Evolutionary conservation across 805 yeast species (phyloP), one percentile per base, ranked within the genome.

Genomic region (Candida gorgasii): DNA sequence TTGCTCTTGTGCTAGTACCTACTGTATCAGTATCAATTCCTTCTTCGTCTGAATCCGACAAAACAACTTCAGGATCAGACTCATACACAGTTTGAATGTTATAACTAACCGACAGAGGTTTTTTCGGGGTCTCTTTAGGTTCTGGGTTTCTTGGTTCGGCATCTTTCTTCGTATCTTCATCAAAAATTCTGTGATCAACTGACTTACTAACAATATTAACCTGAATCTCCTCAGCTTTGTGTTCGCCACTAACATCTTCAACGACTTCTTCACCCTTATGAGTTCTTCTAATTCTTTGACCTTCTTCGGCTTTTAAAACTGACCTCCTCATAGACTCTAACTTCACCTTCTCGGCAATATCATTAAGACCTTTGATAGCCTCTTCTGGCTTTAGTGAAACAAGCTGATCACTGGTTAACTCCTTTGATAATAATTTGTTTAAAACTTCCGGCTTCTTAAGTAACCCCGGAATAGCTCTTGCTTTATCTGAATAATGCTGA

Each of bases 221-320:
- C 34, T 62, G 65, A 24, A 53, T 51, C 16, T 55, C 61, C 13
- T 59, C 61, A 22, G 54, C 51, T 35, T 60, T 60, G 39, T 58
- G 55, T 26, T 56, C 51, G 22, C 52, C 52, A 30, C 47, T 42
- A 6, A 54, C 50, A 37, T 54, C 52, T 43, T 85, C 95, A 5
- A 87, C 73, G n/a, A 86, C 60, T 55, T 86, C 90, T 47, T 89
- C 96, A 18, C 97, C 96, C 59, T 85, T 86, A 59, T 89, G 96
- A 3, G 96, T 87, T 53, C 89, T 74, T 51, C 88, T 73, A 50
- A 87, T 79, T 34, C 82, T 74, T 13, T 89, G 89, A 20, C 64
- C 57, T 29, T 70, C 75, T 27, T 76, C 79, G 17, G 63, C 73
- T 32, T 82, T 81, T 38, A 89, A 64, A 11, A 89, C 85, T 13